Conservation (phyloP, 306 rosid species). For the Begonia masoniana region DNA sequence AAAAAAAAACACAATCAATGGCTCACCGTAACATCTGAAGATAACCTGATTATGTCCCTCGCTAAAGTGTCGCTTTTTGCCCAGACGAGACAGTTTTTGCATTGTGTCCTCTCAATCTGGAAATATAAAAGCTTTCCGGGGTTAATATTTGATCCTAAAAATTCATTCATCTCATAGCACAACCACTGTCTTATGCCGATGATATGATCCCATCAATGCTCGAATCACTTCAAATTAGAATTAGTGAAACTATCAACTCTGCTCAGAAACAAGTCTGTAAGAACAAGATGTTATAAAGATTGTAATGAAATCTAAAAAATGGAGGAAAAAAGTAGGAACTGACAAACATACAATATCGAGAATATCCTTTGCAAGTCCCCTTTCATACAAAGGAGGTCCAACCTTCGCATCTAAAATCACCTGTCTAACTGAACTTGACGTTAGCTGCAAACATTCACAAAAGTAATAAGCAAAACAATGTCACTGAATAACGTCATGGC, state of each 20-base stretch:
- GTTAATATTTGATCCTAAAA: too few species aligned
- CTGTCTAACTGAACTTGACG: slow-evolving; percentile 50
- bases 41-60: slow-evolving; percentile 62
- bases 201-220: too few species aligned
- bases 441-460: slow-evolving; percentile 26
- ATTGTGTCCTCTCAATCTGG: slow-evolving; percentile 59
- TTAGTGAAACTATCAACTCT: too few species aligned
- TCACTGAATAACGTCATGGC: too few species aligned
- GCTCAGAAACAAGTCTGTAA: too few species aligned
- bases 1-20: too few species aligned
- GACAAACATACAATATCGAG: slow-evolving; percentile 57
- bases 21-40: slow-evolving; percentile 48
- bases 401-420: slow-evolving; percentile 77
- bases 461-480: neutral
- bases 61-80: slow-evolving; percentile 75
- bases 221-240: too few species aligned
- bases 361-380: slow-evolving; percentile 64
- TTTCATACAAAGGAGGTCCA: slow-evolving; percentile 81
- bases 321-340: neutral
- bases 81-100: slow-evolving; percentile 75
- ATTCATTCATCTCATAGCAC: too few species aligned
- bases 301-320: neutral
- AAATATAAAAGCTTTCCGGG: slow-evolving; percentile 2
- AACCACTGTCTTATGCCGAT: too few species aligned
- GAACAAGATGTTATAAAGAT: too few species aligned